Evolutionary conservation across 2,329 filamentous ascomycete species (phyloP).

Genomic region (Sclerotinia nivalis): DNA sequence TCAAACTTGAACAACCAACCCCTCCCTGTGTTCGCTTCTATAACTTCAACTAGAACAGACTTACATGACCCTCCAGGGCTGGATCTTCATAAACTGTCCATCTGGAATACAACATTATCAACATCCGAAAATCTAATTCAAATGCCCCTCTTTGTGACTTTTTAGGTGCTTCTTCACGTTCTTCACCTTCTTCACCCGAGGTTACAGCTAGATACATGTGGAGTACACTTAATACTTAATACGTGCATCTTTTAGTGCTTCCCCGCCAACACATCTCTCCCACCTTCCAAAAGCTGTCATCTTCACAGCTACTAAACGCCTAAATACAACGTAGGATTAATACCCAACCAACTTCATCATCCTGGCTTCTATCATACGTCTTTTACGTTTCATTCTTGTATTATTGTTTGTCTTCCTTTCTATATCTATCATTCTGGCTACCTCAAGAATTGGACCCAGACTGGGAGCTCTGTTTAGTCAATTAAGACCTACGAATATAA

Average conservation of each 20-base stretch:
- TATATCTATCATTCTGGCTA: conserved; percentile 66
- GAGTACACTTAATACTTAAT: neutral
- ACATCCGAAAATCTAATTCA: neutral
- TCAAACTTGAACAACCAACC: neutral
- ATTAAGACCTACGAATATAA: conserved; percentile 44
- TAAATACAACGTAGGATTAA: conserved; percentile 3
- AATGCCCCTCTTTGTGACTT: neutral
- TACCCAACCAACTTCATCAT: conserved; percentile 10
- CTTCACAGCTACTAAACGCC: neutral
- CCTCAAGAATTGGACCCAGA: conserved; percentile 49
- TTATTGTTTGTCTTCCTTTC: conserved; percentile 57
- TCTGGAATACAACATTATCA: neutral
- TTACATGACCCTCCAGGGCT: neutral
- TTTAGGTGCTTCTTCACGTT: neutral
- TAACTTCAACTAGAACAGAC: too few relatives aligned
- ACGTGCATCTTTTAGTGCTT: neutral
- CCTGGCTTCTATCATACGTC: conserved; percentile 27
- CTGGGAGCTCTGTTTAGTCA: conserved; percentile 59
- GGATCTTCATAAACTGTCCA: neutral
- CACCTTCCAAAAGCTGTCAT: conserved; percentile 3
- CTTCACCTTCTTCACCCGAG: neutral
- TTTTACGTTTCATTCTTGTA: conserved; percentile 48
- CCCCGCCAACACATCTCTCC: neutral
- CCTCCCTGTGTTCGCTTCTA: neutral
- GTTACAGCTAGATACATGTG: neutral